phyloP scores from a whole-genome alignment of 768 basidiomycete genomes.

The Xerocomus spinulosus region DNA sequence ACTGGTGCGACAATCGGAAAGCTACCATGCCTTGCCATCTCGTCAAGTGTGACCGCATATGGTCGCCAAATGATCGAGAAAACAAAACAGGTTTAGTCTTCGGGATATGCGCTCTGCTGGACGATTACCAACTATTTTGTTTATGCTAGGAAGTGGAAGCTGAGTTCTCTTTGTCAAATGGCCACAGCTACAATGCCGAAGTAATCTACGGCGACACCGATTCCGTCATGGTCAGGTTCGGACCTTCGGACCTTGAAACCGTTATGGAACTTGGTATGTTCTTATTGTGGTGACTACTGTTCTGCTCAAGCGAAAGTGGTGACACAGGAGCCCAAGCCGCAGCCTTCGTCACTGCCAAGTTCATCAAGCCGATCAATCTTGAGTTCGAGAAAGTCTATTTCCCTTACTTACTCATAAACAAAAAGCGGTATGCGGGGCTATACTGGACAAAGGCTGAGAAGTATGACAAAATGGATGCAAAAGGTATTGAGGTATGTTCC shows the following conservation, averaged over 20 bases:
- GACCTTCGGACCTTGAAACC: slow-evolving; percentile 75
- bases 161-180: slow-evolving; percentile 81
- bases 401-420: slow-evolving; percentile 95
- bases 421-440: slow-evolving; percentile 96
- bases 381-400: slow-evolving; percentile 99
- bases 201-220: slow-evolving; percentile 99
- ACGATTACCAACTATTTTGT: not conserved
- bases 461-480: slow-evolving; percentile 99
- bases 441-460: slow-evolving; percentile 97
- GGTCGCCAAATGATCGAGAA: slow-evolving; percentile 99
- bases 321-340: slow-evolving; percentile 84
- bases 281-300: not conserved
- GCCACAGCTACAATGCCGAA: slow-evolving; percentile 80
- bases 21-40: slow-evolving; percentile 91
- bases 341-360: slow-evolving; percentile 83
- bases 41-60: slow-evolving; percentile 92
- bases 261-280: slow-evolving; percentile 87
- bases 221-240: slow-evolving; percentile 98
- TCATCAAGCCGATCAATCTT: slow-evolving; percentile 93
- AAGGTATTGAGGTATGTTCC: slow-evolving; percentile 87
- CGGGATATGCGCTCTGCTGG: not conserved
- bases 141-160: slow-evolving; percentile 72
- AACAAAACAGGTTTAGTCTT: slow-evolving; percentile 69
- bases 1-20: slow-evolving; percentile 98
- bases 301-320: not conserved